phyloP scores from a whole-genome alignment of 1,284 basidiomycete genomes.

The Moesziomyces globuligerus region DNA sequence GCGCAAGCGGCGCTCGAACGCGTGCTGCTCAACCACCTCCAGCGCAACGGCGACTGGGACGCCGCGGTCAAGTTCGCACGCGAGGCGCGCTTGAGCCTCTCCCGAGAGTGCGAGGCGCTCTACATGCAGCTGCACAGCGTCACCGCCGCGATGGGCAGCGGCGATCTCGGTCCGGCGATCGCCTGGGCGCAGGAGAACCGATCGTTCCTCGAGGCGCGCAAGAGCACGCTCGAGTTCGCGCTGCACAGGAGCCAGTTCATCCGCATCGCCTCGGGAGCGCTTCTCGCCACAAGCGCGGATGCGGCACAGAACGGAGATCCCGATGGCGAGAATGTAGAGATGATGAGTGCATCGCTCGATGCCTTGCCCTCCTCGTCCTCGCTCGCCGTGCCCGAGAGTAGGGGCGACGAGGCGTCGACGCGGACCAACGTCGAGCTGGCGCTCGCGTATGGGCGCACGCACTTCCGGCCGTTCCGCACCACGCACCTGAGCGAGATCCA shows the following conservation, averaged over 20 bases:
- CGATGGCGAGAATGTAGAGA: slow-evolving; percentile 52
- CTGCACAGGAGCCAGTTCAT: slow-evolving; percentile 60
- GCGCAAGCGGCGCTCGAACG: slow-evolving; percentile 50
- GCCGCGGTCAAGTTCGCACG: slow-evolving; percentile 46
- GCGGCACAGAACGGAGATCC: slow-evolving; percentile 25
- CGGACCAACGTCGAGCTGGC: slow-evolving; percentile 69
- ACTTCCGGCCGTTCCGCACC: slow-evolving; percentile 77
- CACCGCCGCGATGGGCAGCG: slow-evolving; percentile 26
- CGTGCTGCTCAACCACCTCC: slow-evolving; percentile 57
- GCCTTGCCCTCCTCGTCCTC: slow-evolving; percentile 10
- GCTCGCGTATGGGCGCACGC: slow-evolving; percentile 77
- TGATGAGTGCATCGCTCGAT: slow-evolving; percentile 33
- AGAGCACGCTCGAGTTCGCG: slow-evolving; percentile 55
- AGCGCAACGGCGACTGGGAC: slow-evolving; percentile 54
- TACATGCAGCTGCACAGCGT: slow-evolving; percentile 38
- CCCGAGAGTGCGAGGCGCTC: slow-evolving; percentile 6
- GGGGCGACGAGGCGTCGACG: slow-evolving; percentile 2
- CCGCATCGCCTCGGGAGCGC: slow-evolving; percentile 46
- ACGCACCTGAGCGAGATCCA: slow-evolving; percentile 77
- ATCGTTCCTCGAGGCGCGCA: slow-evolving; percentile 32
- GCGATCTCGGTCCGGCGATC: slow-evolving; percentile 54
- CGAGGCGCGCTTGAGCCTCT: slow-evolving; percentile 25
- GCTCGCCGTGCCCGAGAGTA: not conserved
- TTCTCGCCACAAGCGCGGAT: slow-evolving; percentile 11
- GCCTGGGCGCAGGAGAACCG: slow-evolving; percentile 49